These are phyloP conservation scores for Epichloe uncinata DNA, from an alignment of 2,329 filamentous ascomycete genomes.

Conservation along the genomic window DNA sequence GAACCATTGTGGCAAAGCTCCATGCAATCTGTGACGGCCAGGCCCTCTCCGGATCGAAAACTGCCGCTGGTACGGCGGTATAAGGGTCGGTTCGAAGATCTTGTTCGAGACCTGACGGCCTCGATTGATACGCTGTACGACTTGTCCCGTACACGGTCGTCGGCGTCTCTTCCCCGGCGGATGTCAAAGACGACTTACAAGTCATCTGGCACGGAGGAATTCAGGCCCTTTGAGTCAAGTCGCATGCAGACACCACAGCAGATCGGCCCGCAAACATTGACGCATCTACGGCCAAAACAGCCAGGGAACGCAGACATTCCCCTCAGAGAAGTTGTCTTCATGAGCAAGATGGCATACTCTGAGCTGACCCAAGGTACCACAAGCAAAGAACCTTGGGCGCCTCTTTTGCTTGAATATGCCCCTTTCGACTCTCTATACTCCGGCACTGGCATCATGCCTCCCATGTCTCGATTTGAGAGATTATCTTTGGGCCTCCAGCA, in stretches of 20 bases:
- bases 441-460: slow-evolving; percentile 47
- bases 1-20: slow-evolving; percentile 57
- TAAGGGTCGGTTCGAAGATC: slow-evolving; percentile 59
- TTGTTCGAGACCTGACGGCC: slow-evolving; percentile 59
- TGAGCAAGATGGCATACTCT: slow-evolving; percentile 37
- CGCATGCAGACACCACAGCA: slow-evolving; percentile 48
- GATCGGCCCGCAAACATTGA: slow-evolving; percentile 41
- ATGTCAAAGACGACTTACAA: slow-evolving; percentile 22
- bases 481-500: slow-evolving; percentile 44
- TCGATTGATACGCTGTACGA: slow-evolving; percentile 73
- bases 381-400: slow-evolving; percentile 34
- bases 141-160: slow-evolving; percentile 52
- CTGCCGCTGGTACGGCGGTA: slow-evolving; percentile 49
- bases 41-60: slow-evolving; percentile 38
- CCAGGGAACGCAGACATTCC: slow-evolving; percentile 18
- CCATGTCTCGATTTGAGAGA: slow-evolving; percentile 52
- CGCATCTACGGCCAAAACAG: slow-evolving; percentile 31
- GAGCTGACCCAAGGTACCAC: slow-evolving; percentile 31
- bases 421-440: slow-evolving; percentile 49
- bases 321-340: slow-evolving; percentile 32
- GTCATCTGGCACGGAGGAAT: slow-evolving; percentile 27
- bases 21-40: slow-evolving; percentile 28
- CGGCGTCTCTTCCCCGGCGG: slow-evolving; percentile 22
- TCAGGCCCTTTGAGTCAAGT: slow-evolving; percentile 42
- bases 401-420: slow-evolving; percentile 59